A percentile compares a stretch with the other conserved stretches of the same genome.
Evolutionary conservation across 2,329 filamentous ascomycete species (phyloP).

Genomic region (Fusarium chlamydosporum): DNA sequence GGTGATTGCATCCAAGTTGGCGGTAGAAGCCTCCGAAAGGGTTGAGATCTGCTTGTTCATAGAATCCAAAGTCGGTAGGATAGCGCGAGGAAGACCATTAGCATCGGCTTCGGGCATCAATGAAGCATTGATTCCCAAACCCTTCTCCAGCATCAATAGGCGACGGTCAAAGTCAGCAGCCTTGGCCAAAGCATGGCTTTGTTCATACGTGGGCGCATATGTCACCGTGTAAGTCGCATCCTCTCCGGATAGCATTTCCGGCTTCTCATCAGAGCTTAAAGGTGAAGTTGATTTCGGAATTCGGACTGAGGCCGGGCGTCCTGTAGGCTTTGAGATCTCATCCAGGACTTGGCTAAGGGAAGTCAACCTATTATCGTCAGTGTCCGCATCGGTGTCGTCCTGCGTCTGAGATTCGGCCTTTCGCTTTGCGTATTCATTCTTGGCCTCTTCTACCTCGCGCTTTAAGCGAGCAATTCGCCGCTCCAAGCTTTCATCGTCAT

Average conservation of each 20-base stretch:
- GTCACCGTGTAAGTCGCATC: conserved; percentile 73
- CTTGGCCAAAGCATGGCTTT: conserved; percentile 80
- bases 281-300: conserved; percentile 24
- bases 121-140: conserved; percentile 82
- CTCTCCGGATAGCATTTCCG: conserved; percentile 41
- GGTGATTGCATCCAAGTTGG: conserved; percentile 79
- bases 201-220: conserved; percentile 74
- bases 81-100: conserved; percentile 72
- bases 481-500: conserved; percentile 80
- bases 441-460: conserved; percentile 84
- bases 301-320: conserved; percentile 28
- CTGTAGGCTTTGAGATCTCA: conserved; percentile 64
- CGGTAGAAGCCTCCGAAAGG: conserved; percentile 78
- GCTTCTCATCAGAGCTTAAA: conserved; percentile 35
- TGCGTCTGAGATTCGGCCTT: conserved; percentile 63
- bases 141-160: conserved; percentile 82
- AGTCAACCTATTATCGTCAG: conserved; percentile 60
- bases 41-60: conserved; percentile 86
- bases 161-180: conserved; percentile 90
- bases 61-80: conserved; percentile 84
- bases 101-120: conserved; percentile 73
- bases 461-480: conserved; percentile 85
- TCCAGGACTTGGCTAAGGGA: conserved; percentile 81
- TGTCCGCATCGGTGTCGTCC: conserved; percentile 63
- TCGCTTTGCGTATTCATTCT: conserved; percentile 71